Conservation (phyloP, 208 protist genomes). For the Acanthamoeba lenticulata region DNA sequence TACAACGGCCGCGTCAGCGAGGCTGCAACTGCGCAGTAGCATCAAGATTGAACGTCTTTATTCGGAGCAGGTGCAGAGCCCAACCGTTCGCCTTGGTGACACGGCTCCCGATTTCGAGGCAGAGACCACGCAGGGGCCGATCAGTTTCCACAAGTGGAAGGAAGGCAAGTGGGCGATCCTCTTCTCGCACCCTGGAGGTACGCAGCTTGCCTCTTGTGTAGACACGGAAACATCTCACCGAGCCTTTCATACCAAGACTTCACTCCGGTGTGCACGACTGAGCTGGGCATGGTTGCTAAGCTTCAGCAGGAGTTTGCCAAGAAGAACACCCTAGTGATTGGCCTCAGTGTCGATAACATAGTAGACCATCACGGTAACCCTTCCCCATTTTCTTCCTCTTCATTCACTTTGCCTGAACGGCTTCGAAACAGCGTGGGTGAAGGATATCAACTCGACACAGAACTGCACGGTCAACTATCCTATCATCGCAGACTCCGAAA, state of each 20-base stretch:
- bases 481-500: slow-evolving; percentile 81
- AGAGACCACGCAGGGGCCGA: slow-evolving; percentile 74
- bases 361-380: slow-evolving; percentile 69
- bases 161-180: slow-evolving; percentile 71
- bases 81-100: slow-evolving; percentile 69
- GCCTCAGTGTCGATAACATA: slow-evolving; percentile 73
- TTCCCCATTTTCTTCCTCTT: background rate
- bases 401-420: background rate
- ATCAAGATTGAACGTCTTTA: no score
- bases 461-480: slow-evolving; percentile 76
- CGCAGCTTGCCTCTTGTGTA: background rate
- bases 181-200: slow-evolving; percentile 70
- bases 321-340: slow-evolving; percentile 78
- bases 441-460: slow-evolving; percentile 76
- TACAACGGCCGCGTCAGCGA: no score
- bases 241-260: background rate
- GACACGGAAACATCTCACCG: no score
- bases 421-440: slow-evolving; percentile 70
- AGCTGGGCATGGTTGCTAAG: slow-evolving; percentile 80
- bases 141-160: slow-evolving; percentile 78
- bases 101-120: slow-evolving; percentile 74
- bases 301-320: slow-evolving; percentile 76
- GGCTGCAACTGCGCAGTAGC: background rate
- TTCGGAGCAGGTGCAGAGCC: background rate
- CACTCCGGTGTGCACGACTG: slow-evolving; percentile 87